phyloP scores from a whole-genome alignment of 495 filamentous ascomycete genomes.

The Hapsidospora chrysogenum region DNA sequence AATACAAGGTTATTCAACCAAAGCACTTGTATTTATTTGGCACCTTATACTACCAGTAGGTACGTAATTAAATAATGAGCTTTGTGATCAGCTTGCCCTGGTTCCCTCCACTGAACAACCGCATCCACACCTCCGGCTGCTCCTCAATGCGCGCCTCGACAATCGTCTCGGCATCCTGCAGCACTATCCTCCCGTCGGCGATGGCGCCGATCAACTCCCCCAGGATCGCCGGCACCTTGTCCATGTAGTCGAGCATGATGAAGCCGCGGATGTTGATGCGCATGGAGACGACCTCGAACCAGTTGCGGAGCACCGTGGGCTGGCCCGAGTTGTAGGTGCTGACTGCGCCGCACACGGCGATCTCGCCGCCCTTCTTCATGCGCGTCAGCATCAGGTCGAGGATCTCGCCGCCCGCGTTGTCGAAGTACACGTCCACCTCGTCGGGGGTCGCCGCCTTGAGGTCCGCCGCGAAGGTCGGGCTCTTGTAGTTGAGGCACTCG shows the following conservation, averaged over 20 bases:
- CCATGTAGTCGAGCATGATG: constrained; percentile 28
- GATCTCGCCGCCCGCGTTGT: constrained; percentile 41
- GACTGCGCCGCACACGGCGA: constrained; percentile 37
- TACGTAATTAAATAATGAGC: too few relatives aligned
- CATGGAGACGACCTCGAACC: constrained; percentile 32
- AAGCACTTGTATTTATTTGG: too few relatives aligned
- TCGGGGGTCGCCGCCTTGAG: constrained; percentile 30
- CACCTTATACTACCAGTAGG: too few relatives aligned
- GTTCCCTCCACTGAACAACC: constrained; percentile 31
- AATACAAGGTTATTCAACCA: too few relatives aligned
- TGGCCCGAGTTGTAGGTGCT: constrained; percentile 28
- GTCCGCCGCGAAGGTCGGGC: constrained; percentile 24
- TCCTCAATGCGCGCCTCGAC: constrained; percentile 26
- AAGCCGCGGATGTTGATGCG: too few relatives aligned
- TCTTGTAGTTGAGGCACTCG: constrained; percentile 41
- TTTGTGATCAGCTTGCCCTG: too few relatives aligned
- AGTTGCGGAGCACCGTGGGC: constrained; percentile 25
- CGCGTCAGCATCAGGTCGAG: constrained; percentile 37
- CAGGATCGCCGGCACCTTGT: constrained; percentile 15
- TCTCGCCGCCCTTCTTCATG: constrained; percentile 31
- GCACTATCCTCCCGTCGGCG: constrained; percentile 19
- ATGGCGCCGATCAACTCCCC: constrained; percentile 20
- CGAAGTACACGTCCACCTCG: constrained; percentile 39
- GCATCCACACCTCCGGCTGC: constrained; percentile 26
- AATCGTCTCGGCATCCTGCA: constrained; percentile 22